Evolutionary conservation across 2,329 filamentous ascomycete genomes (phyloP).

Genomic region (Fusarium paranaense): DNA sequence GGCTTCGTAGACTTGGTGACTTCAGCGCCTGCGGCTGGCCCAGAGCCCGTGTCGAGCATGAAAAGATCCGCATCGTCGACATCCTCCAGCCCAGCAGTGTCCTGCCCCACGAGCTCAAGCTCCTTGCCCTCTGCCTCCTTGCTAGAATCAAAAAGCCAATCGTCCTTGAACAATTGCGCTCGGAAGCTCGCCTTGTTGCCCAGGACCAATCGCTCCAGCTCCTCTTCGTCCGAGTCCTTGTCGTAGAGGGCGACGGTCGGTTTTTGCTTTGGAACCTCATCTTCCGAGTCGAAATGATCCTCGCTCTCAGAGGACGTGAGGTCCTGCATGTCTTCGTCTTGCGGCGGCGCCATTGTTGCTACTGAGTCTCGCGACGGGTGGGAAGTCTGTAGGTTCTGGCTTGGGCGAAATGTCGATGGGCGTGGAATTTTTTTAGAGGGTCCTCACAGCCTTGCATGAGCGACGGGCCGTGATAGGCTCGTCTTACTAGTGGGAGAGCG

Average conservation of each 20-base stretch:
- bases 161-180: conserved; percentile 74
- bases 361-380: conserved; percentile 12
- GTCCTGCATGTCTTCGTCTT: conserved; percentile 45
- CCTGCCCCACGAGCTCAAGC: conserved; percentile 55
- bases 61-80: conserved; percentile 85
- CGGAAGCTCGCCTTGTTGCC: conserved; percentile 88
- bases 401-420: conserved; percentile 35
- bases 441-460: conserved; percentile 46
- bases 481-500: conserved; percentile 2
- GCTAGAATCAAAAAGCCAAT: conserved; percentile 49
- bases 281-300: conserved; percentile 46
- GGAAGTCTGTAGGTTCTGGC: conserved; percentile 25
- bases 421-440: conserved; percentile 49
- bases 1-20: conserved; percentile 42
- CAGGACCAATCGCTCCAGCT: conserved; percentile 88
- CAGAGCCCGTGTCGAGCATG: conserved; percentile 78
- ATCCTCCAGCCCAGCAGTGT: conserved; percentile 67
- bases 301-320: conserved; percentile 46
- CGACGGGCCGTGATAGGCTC: conserved; percentile 32
- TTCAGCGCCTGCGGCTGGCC: conserved; percentile 50
- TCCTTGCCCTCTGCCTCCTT: conserved; percentile 51
- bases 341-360: conserved; percentile 48
- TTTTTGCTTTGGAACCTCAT: conserved; percentile 44
- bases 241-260: conserved; percentile 56
- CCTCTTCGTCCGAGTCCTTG: conserved; percentile 86